Evolutionary conservation across 345 rosid genomes (phyloP), one percentile per base, ranked within the genome.

Genomic region (Arabidopsis arenosa): DNA sequence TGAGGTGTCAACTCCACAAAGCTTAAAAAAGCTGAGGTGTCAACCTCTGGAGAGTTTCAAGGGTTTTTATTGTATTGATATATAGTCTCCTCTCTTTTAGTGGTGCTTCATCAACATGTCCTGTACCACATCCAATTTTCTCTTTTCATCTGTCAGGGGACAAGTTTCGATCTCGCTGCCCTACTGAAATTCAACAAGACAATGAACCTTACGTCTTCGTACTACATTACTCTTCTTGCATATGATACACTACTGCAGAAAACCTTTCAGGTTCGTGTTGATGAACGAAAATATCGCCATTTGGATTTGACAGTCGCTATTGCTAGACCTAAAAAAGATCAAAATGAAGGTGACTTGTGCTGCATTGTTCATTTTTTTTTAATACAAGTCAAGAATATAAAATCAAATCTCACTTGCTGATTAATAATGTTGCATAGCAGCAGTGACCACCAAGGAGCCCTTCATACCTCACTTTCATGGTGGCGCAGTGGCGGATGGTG

Each of bases 171-270:
- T 28, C 54, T 63, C 15, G 1, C 0, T n/a, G 0, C 9, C 54
- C 39, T 63, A 28, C 1, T 1, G 2, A 63, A 63, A 32, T 9
- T 4, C 30, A 63, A 7, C 54, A 44, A 2, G 51, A 2, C 51
- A 45, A 45, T 4, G 54, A 63, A 9, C 40, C 1, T 1, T 45
- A 18, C 9, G 13, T 30, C 68, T 0, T 63, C 68, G 15, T 63
- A 8, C 68, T 63, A 44, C 54, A n/a, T 63, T 21, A 63, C 55
- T 30, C n/a, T 63, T 14, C 2, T 63, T 28, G 68, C 54, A 13
- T 0, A 15, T 2, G 40, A 63, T 26, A 7, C 30, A 13, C 3
- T n/a, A 9, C 5, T 8, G 36, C 21, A 3, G 3, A 23, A 7
- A 41, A 41, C 51, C 17, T 62, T 62, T 26, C 67, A 62, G 7